phyloP scores from a whole-genome alignment of 768 basidiomycete genomes.

The Lactarius evosmus region DNA sequence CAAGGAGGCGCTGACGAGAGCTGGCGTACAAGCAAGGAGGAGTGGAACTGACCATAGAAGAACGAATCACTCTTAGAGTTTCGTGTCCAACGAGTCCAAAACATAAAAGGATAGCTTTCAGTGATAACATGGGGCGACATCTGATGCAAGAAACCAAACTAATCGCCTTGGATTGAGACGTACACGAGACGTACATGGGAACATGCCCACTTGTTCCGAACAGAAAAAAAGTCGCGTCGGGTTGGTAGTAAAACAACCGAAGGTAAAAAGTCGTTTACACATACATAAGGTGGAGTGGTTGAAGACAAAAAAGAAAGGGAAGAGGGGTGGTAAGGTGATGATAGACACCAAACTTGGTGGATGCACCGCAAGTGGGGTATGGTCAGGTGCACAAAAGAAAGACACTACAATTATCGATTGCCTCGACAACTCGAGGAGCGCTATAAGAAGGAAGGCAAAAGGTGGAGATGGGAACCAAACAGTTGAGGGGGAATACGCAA shows the following conservation, averaged over 20 bases:
- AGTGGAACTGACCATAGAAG: neutral
- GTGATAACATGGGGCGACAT: slow-evolving; percentile 14
- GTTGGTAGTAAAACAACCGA: slow-evolving; percentile 14
- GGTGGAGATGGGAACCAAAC: neutral
- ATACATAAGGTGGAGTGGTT: slow-evolving; percentile 7
- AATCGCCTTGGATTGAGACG: slow-evolving; percentile 13
- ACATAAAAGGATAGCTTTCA: slow-evolving; percentile 25
- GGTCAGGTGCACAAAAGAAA: slow-evolving; percentile 1
- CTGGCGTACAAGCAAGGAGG: slow-evolving; percentile 49
- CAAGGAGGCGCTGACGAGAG: slow-evolving; percentile 53
- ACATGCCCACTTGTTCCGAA: slow-evolving; percentile 11
- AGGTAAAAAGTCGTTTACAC: slow-evolving; percentile 19
- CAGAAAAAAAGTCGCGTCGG: slow-evolving; percentile 11
- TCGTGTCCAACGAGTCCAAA: slow-evolving; percentile 1
- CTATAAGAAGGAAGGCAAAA: neutral
- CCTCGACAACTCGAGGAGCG: neutral
- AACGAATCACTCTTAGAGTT: slow-evolving; percentile 1
- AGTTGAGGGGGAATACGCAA: neutral
- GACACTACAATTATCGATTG: slow-evolving; percentile 12
- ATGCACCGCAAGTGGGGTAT: slow-evolving; percentile 17
- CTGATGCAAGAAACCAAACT: slow-evolving; percentile 23
- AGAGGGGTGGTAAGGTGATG: neutral
- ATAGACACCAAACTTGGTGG: slow-evolving; percentile 8
- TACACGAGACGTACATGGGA: slow-evolving; percentile 28
- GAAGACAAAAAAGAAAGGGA: neutral